Percentiles rank a stretch among this genome's conserved stretches.
phyloP scores from a whole-genome alignment of 2,329 filamentous ascomycete genomes.

The Ophiostoma piceae region DNA sequence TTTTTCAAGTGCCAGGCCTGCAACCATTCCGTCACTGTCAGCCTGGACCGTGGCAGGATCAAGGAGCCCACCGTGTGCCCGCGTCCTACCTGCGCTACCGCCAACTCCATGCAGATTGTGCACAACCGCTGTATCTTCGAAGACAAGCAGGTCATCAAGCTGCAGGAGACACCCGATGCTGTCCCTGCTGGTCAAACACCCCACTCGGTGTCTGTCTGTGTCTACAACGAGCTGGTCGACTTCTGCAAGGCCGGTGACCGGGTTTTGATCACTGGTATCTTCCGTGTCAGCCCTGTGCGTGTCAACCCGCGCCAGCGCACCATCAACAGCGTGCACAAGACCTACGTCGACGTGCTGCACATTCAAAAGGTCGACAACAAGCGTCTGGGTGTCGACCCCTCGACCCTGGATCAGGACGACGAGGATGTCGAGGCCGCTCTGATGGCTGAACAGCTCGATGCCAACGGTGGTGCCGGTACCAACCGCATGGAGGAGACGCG shows the following conservation, averaged over 20 bases:
- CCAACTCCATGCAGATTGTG: slow-evolving; percentile 96
- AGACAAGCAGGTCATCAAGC: slow-evolving; percentile 97
- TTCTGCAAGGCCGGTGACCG: slow-evolving; percentile 97
- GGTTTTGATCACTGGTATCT: slow-evolving; percentile 92
- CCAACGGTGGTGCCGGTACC: slow-evolving; percentile 53
- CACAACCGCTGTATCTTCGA: slow-evolving; percentile 94
- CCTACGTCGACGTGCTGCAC: slow-evolving; percentile 90
- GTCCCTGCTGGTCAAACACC: slow-evolving; percentile 95
- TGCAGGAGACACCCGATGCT: slow-evolving; percentile 93
- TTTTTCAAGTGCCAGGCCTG: slow-evolving; percentile 96
- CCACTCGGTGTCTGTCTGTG: slow-evolving; percentile 91
- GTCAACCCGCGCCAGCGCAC: slow-evolving; percentile 89
- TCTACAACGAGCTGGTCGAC: slow-evolving; percentile 95
- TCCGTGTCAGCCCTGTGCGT: slow-evolving; percentile 87
- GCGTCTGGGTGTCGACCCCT: slow-evolving; percentile 83
- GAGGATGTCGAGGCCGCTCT: slow-evolving; percentile 49
- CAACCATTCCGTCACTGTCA: slow-evolving; percentile 82
- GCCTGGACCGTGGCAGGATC: slow-evolving; percentile 93
- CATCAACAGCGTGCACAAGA: slow-evolving; percentile 95
- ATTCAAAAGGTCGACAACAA: slow-evolving; percentile 96
- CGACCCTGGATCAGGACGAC: slow-evolving; percentile 71
- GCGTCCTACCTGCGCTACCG: slow-evolving; percentile 70
- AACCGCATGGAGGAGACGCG: slow-evolving; percentile 77
- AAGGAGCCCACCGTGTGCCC: slow-evolving; percentile 89
- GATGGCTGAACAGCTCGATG: slow-evolving; percentile 38